Percentiles rank a stretch among this genome's conserved stretches.
Conservation (phyloP, 768 basidiomycete genomes). For the Phaeotremella skinneri region DNA sequence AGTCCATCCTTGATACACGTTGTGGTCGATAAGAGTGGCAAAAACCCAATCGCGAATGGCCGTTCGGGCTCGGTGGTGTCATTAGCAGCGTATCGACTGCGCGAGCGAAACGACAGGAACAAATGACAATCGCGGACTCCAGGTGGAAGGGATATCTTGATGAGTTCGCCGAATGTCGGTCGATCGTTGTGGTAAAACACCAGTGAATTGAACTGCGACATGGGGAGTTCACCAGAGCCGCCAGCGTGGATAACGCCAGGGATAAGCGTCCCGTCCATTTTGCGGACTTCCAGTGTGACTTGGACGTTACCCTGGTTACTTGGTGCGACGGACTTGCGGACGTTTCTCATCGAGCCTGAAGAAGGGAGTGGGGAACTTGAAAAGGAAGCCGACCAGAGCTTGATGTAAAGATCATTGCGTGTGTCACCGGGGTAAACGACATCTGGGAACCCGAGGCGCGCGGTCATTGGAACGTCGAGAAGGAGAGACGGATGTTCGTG, state of each 20-base stretch:
- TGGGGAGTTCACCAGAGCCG: slow-evolving; percentile 77
- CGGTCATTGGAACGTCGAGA: slow-evolving; percentile 74
- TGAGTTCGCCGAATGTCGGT: slow-evolving; percentile 88
- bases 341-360: slow-evolving; percentile 34
- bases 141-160: slow-evolving; percentile 76
- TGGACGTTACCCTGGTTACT: slow-evolving; percentile 66
- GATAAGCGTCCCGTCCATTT: slow-evolving; percentile 65
- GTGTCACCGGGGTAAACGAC: slow-evolving; percentile 88
- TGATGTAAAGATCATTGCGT: slow-evolving; percentile 95
- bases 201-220: slow-evolving; percentile 82
- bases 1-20: slow-evolving; percentile 86
- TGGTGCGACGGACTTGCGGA: slow-evolving; percentile 32
- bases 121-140: slow-evolving; percentile 72
- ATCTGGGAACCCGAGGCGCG: slow-evolving; percentile 90
- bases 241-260: slow-evolving; percentile 68
- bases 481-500: slow-evolving; percentile 80
- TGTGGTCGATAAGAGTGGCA: slow-evolving; percentile 76
- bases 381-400: slow-evolving; percentile 93
- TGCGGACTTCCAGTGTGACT: slow-evolving; percentile 83
- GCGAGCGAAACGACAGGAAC: slow-evolving; percentile 86
- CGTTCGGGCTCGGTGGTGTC: slow-evolving; percentile 59
- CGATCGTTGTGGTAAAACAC: slow-evolving; percentile 83
- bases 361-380: slow-evolving; percentile 51
- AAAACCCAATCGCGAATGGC: slow-evolving; percentile 88
- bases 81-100: slow-evolving; percentile 48